Evolutionary conservation across 73 alveolate species (phyloP), one percentile per base, ranked within the genome.

Genomic region (Tetrahymena elliotti): DNA sequence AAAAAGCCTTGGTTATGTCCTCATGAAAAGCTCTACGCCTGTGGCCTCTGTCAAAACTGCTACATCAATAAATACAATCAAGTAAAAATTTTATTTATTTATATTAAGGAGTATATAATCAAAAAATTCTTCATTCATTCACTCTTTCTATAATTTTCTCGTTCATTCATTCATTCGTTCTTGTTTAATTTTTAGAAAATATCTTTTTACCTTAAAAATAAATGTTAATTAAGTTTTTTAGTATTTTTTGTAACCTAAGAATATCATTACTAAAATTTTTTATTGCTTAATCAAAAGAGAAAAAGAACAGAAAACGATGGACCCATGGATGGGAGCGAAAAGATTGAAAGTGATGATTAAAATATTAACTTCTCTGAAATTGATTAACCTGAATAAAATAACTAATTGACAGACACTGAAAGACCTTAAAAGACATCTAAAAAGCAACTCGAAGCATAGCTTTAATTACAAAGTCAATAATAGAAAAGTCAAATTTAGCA

Each of bases 1-100:
- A 98, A 97, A 97, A 95, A 96, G 93, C 98, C 99, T 15, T 96
- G 98, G 93, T 84, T 93, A 11, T 98, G 99, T 93, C 96, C 95
- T 53, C 99, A 98, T 94, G 84, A 93, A 33, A 98, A 98, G 83
- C 52, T 94, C 20, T 94, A 94, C 47, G 96, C 96, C n/a, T 94
- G 96, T 84, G 96, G 96, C 12, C 47, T 94, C 83, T 94, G 96
- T 53, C 82, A 94, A 92, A 94, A 94, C 92, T 94, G 96, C 83
- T 94, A 94, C 41, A 94, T 94, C 10, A 94, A 94, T 35, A 94
- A 94, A 94, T 94, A 94, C 37, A 94, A 94, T 68, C 88, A 68
- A 68, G 88, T 68, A 68, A 68, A 3, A 22, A 68, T 52, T 18
- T 52, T 7, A 18, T 47, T 47, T 47, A 22, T 47, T 47, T 10